Evolutionary conservation across 805 yeast genomes (phyloP).

Genomic region (Barnettozyma pratensis): DNA sequence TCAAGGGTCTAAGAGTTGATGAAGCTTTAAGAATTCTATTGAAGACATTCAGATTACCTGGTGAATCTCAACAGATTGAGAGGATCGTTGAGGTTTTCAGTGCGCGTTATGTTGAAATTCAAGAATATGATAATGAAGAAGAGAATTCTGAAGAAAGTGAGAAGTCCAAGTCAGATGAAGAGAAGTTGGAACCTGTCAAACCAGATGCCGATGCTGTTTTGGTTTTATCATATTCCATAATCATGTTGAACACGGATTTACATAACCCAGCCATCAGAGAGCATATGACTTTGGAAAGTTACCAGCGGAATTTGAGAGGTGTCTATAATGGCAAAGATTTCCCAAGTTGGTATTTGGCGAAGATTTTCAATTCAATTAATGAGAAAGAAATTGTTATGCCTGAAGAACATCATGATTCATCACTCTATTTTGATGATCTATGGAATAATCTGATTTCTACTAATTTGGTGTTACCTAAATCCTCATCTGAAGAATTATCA

Average conservation of each 20-base stretch:
- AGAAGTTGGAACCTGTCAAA: constrained; percentile 43
- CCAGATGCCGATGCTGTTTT: constrained; percentile 87
- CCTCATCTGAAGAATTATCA: constrained; percentile 12
- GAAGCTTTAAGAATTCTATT: constrained; percentile 83
- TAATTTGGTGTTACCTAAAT: constrained; percentile 30
- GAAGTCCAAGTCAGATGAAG: constrained; percentile 7
- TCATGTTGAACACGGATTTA: constrained; percentile 89
- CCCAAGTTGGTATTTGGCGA: constrained; percentile 79
- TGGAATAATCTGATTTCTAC: constrained; percentile 65
- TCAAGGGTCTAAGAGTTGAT: constrained; percentile 76
- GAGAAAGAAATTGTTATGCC: constrained; percentile 95
- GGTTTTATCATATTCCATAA: constrained; percentile 84
- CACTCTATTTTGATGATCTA: constrained; percentile 85
- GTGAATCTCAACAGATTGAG: constrained; percentile 96
- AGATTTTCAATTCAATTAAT: constrained; percentile 73
- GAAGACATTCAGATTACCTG: constrained; percentile 86
- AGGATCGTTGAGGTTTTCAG: constrained; percentile 85
- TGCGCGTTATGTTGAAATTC: constrained; percentile 67
- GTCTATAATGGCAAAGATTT: constrained; percentile 73
- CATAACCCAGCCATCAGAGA: constrained; percentile 90
- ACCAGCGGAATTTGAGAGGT: constrained; percentile 74
- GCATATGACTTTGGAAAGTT: constrained; percentile 85
- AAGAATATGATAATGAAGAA: constrained; percentile 27
- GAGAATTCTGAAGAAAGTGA: neutral
- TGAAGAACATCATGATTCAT: constrained; percentile 92